Base-by-base conservation (phyloP, 352 stramenopile genomes). In the Pythium biforme region DNA sequence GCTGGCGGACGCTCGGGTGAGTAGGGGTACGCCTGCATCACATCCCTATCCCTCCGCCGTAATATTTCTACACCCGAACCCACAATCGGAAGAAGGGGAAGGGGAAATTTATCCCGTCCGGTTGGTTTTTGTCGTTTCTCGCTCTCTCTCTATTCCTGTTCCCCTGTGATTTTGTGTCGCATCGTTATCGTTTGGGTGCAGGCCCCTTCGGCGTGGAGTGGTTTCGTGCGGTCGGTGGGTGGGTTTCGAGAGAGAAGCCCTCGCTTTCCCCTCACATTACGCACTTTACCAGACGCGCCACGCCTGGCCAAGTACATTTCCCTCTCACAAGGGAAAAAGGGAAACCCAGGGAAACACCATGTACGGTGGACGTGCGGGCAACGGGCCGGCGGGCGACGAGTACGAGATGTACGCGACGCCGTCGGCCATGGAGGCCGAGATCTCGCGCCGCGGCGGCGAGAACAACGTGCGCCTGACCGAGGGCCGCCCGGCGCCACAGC, bases 351-450 rank as follows among this genome's bases (percentile, higher is more conserved):
- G n/a, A 11, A 46, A 4, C 17, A 25, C 54, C 67, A 88, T 88
- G 76, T 86, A 75, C 67, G 52, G 39, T 3, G 19, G 48, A 55
- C 27, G 29, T 19, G 17, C 55, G 34, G 17, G 31, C n/a, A 31
- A 62, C 17, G 23, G 55, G 57, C 62, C 78, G 78, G 66, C 71
- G 77, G 64, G 23, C 29, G 41, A 80, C 31, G 72, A 83, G 53
- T 92, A 92, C 63, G 81, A 78, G 52, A 49, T 39, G 41, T 54
- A 92, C 52, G 75, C 58, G 25, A 89, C 75, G 58, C 77, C 79
- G 8, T 82, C 74, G 31, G 77, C 74, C 51, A 74, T 72, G 55
- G 77, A 75, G 47, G 73, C 72, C 56, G 76, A 87, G 68, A 72
- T 76, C 59, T 75, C 65, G 55, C 74, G 74, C 48, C 74, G 75